These are phyloP conservation scores for Paracoccidioides brasiliensis DNA, from an alignment of 2,329 filamentous ascomycete genomes.

Conservation along the genomic window DNA sequence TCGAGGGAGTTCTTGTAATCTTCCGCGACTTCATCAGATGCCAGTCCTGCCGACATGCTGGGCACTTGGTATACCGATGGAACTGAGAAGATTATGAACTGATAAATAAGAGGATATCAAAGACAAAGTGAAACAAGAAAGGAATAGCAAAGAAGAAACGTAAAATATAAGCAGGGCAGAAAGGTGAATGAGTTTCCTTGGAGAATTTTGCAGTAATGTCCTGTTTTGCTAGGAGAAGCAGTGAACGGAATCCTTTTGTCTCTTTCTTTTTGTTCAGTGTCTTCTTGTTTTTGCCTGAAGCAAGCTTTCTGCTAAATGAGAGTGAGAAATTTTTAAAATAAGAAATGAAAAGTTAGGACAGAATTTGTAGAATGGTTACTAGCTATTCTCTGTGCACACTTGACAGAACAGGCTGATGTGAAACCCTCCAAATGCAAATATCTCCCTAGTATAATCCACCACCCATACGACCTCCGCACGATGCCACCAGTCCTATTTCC, in stretches of 20 bases:
- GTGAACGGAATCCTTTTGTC: conserved; percentile 9
- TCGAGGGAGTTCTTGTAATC: conserved; percentile 90
- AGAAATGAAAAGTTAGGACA: conserved; percentile 25
- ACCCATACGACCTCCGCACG: neutral
- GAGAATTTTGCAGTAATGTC: conserved; percentile 6
- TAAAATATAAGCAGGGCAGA: conserved; percentile 1
- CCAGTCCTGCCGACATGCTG: conserved; percentile 49
- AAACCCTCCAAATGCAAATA: conserved; percentile 18
- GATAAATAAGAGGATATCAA: neutral
- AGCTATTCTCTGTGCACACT: conserved; percentile 30
- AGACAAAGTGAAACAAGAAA: conserved; percentile 6
- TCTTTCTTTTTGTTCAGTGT: conserved; percentile 9
- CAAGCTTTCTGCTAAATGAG: conserved; percentile 9
- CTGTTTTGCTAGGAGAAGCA: conserved; percentile 5
- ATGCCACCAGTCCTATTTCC: neutral
- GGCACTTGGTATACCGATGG: conserved; percentile 16
- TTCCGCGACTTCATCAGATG: conserved; percentile 76
- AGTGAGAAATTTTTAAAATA: conserved; percentile 14
- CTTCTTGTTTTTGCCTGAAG: conserved; percentile 12
- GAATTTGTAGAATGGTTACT: conserved; percentile 34
- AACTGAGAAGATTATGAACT: conserved; percentile 1
- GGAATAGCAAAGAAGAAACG: conserved; percentile 7
- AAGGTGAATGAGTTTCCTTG: neutral
- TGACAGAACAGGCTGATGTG: conserved; percentile 25
- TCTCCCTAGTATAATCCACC: conserved; percentile 12